phyloP scores from a whole-genome alignment of 2,329 filamentous ascomycete genomes.

The Fusarium sp. region DNA sequence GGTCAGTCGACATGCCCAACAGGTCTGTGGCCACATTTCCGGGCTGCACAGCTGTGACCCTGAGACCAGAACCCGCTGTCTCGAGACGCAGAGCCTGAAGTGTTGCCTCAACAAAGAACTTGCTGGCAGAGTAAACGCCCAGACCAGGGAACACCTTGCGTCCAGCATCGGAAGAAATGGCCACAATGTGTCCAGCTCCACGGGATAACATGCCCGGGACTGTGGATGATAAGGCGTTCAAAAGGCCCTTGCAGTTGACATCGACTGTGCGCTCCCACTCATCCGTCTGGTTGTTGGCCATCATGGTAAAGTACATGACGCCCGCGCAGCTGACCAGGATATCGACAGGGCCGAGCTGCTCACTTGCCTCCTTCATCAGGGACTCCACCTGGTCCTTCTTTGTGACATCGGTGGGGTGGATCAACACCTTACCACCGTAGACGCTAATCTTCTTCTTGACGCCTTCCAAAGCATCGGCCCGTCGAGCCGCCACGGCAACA shows the following conservation, averaged over 20 bases:
- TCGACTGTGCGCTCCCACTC: constrained; percentile 87
- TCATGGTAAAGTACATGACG: constrained; percentile 91
- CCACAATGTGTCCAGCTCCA: constrained; percentile 77
- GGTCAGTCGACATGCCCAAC: constrained; percentile 78
- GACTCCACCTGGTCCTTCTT: constrained; percentile 72
- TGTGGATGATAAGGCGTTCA: constrained; percentile 76
- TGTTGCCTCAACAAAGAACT: constrained; percentile 87
- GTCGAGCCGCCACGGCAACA: constrained; percentile 77
- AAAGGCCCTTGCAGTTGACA: constrained; percentile 86
- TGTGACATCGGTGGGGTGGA: constrained; percentile 79
- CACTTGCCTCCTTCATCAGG: constrained; percentile 68
- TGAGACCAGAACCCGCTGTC: constrained; percentile 77
- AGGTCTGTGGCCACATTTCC: constrained; percentile 81
- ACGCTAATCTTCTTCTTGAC: constrained; percentile 70
- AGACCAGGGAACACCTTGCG: constrained; percentile 85
- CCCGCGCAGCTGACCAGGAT: constrained; percentile 84
- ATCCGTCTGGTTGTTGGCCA: constrained; percentile 78
- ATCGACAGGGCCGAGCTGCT: constrained; percentile 77
- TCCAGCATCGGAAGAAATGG: constrained; percentile 84
- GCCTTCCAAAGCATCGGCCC: constrained; percentile 73
- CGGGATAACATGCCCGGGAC: constrained; percentile 78
- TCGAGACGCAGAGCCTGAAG: constrained; percentile 80
- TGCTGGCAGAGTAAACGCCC: constrained; percentile 84
- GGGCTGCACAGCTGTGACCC: constrained; percentile 80
- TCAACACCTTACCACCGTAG: constrained; percentile 72